Conservation (phyloP, 1,284 basidiomycete genomes). For the Irpex sp. region DNA sequence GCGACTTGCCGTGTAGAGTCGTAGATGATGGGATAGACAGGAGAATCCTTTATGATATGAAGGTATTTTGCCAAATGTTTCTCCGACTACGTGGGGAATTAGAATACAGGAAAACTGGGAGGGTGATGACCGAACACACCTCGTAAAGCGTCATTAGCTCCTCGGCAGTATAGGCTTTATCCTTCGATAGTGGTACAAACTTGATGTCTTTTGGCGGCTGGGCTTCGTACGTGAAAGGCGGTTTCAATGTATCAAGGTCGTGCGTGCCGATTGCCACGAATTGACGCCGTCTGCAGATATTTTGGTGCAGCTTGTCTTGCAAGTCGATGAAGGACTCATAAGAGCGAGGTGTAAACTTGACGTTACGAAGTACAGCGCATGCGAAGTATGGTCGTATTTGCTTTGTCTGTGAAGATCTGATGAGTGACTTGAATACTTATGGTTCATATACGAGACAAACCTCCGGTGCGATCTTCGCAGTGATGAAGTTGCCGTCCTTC, state of each 20-base stretch:
- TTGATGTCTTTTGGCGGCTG: constrained; percentile 90
- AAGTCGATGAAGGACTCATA: constrained; percentile 98
- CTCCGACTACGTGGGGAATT: constrained; percentile 69
- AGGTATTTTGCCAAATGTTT: constrained; percentile 93
- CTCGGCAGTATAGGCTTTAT: constrained; percentile 80
- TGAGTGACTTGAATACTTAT: too few relatives aligned
- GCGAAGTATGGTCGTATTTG: constrained; percentile 93
- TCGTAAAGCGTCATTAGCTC: constrained; percentile 94
- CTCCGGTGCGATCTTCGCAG: constrained; percentile 75
- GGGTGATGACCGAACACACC: constrained; percentile 48
- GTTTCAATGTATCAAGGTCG: constrained; percentile 91
- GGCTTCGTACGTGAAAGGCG: constrained; percentile 95
- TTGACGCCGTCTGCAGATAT: constrained; percentile 91
- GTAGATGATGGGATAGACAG: constrained; percentile 98
- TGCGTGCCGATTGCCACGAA: constrained; percentile 98
- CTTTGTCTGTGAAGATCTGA: constrained; percentile 59
- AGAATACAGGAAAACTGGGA: too few relatives aligned
- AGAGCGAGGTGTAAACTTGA: constrained; percentile 89
- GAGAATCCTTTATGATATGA: constrained; percentile 93
- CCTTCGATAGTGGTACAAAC: constrained; percentile 88
- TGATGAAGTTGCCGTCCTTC: constrained; percentile 68
- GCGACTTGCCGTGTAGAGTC: constrained; percentile 89
- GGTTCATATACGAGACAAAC: constrained; percentile 48
- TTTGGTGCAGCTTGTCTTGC: constrained; percentile 98
- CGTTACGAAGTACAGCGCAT: constrained; percentile 90